Evolutionary conservation across 1,284 basidiomycete genomes (phyloP), one percentile per base, ranked within the genome.

Genomic region (Schizophyllum commune): DNA sequence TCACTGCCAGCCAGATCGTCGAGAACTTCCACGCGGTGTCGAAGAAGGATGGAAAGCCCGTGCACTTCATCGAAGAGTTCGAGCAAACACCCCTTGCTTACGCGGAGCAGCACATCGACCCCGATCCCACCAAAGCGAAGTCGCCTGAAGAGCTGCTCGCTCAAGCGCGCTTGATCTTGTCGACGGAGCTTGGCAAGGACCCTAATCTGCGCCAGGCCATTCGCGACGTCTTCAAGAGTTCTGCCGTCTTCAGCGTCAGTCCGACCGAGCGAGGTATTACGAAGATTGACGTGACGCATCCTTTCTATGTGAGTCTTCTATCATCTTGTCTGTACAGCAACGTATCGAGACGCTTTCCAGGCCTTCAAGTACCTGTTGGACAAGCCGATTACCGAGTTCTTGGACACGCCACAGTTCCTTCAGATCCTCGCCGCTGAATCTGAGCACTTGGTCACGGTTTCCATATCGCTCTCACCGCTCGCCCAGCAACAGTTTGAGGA

Each of bases 351-450:
- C 17, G 63, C 13, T 57, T 17, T 67, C 22, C 55, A 97, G 94
- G 88, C 88, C 67, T 99, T 99, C 85, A 99, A 99, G 79, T 99
- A 98, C 76, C 80, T 99, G 52, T 78, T 83, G 52, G 82, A 89
- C 67, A 99, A 98, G 72, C 89, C 86, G 9, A 82, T 94, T 33
- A 72, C 73, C n/a, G 81, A 85, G 6, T 88, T 98, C 81, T 70
- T 86, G 55, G 81, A 86, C 64, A 81, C 80, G 0, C 78, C 91
- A 7, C 94, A 96, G 69, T 97, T 96, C 75, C 78, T 99, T 33
- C 88, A 94, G 67, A 97, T 99, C 66, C 83, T 99, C 8, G 83
- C 86, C 55, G 97, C 97, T 1, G 97, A 99, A 74, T 78, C 87
- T 13, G 92, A 98, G 63, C 87, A 90, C 57, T 80, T 98, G 51